Conservation (phyloP, 805 yeast species). For the Candida odintsovae region DNA sequence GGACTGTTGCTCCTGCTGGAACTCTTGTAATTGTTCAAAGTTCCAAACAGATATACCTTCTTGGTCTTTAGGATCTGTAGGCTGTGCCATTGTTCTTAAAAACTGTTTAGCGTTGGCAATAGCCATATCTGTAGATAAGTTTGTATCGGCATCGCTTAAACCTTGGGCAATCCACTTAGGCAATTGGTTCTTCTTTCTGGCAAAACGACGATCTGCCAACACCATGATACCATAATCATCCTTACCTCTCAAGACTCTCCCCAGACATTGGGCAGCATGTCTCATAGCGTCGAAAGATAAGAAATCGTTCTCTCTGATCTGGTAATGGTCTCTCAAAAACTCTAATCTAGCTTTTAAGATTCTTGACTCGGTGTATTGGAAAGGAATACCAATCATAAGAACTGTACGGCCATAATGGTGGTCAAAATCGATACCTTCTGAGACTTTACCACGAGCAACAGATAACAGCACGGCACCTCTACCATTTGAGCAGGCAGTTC, state of each 20-base stretch:
- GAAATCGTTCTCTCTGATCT: constrained; percentile 90
- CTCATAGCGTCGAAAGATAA: constrained; percentile 98
- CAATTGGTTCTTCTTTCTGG: constrained; percentile 76
- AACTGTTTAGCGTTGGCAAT: constrained; percentile 91
- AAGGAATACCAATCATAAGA: constrained; percentile 97
- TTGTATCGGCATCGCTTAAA: constrained; percentile 82
- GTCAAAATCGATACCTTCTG: constrained; percentile 98
- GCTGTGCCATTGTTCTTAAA: constrained; percentile 90
- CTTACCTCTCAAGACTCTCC: constrained; percentile 95
- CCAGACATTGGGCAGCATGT: constrained; percentile 98
- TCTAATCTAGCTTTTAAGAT: constrained; percentile 92
- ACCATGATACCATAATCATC: constrained; percentile 99
- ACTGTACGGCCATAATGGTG: constrained; percentile 98
- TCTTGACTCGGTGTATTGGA: constrained; percentile 96
- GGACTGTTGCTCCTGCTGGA: constrained; percentile 47
- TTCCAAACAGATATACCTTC: constrained; percentile 96
- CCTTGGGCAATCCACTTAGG: constrained; percentile 99
- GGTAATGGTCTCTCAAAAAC: constrained; percentile 86
- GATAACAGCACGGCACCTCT: constrained; percentile 94
- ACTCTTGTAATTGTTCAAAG: constrained; percentile 52
- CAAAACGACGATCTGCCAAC: constrained; percentile 88
- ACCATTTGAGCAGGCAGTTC: constrained; percentile 96
- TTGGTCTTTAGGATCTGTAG: constrained; percentile 80
- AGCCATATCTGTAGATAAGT: constrained; percentile 96
- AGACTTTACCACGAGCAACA: constrained; percentile 98